phyloP scores from a whole-genome alignment of 1,284 basidiomycete species.

The Puccinia polysora region DNA sequence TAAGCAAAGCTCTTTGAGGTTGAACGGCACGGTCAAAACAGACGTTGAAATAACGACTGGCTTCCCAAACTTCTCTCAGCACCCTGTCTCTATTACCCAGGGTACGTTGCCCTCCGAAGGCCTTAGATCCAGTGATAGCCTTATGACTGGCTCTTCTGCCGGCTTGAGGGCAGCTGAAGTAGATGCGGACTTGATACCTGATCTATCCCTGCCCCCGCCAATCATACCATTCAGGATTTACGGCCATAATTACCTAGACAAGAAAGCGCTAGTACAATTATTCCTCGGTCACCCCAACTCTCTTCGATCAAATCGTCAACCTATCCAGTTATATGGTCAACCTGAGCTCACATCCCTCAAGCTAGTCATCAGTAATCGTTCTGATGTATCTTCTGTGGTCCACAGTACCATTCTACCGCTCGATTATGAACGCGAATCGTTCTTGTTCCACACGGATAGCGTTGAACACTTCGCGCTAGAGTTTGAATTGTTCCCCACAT shows the following conservation, averaged over 20 bases:
- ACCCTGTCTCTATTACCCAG: neutral
- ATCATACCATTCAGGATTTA: conserved; percentile 74
- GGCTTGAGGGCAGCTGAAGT: conserved; percentile 48
- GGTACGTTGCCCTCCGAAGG: neutral
- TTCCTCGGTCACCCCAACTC: conserved; percentile 66
- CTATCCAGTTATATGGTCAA: conserved; percentile 56
- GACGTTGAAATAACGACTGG: neutral
- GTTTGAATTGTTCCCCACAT: conserved; percentile 94
- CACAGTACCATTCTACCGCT: conserved; percentile 83
- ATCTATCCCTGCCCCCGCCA: conserved; percentile 87
- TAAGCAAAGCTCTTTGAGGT: conserved; percentile 55
- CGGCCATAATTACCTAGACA: conserved; percentile 63
- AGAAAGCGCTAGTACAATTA: conserved; percentile 78
- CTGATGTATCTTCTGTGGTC: conserved; percentile 75
- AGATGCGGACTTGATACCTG: conserved; percentile 78
- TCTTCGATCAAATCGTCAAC: conserved; percentile 10
- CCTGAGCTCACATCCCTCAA: conserved; percentile 69
- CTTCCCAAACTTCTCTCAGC: neutral
- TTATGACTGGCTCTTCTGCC: conserved; percentile 20
- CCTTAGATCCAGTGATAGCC: conserved; percentile 11
- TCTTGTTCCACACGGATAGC: conserved; percentile 79
- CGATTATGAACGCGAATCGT: conserved; percentile 71
- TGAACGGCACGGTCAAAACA: neutral
- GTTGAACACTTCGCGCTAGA: conserved; percentile 75
- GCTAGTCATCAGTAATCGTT: conserved; percentile 80